phyloP scores from a whole-genome alignment of 225 moss, liverwort and hornwort genomes.

The Bryum argenteum region DNA sequence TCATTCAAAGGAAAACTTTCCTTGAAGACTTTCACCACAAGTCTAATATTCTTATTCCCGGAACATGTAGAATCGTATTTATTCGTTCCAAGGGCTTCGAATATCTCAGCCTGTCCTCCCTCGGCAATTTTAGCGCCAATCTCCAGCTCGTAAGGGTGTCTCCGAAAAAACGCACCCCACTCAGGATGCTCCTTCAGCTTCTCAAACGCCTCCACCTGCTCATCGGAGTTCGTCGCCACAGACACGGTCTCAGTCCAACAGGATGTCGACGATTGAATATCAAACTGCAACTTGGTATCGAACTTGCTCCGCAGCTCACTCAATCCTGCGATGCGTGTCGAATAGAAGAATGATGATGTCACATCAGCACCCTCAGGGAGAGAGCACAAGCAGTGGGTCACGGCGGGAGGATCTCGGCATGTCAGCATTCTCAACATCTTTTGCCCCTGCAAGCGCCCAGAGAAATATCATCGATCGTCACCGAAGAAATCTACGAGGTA shows the following conservation, averaged over 20 bases:
- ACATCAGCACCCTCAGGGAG: no score
- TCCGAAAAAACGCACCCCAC: slow-evolving; percentile 11
- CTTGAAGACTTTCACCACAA: neutral
- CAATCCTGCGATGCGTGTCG: neutral
- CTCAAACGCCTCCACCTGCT: neutral
- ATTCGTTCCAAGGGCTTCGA: neutral
- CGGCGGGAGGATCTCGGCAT: neutral
- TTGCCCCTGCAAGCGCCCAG: rapidly evolving
- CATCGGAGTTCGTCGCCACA: neutral
- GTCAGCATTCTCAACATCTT: rapidly evolving
- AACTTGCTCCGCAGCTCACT: neutral
- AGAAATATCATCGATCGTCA: no score
- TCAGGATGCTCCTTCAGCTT: neutral
- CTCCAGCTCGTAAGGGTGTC: neutral
- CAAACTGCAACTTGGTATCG: neutral
- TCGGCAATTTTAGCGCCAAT: neutral
- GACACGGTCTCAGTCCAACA: neutral
- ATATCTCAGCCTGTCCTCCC: slow-evolving; percentile 15
- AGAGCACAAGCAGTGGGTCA: rapidly evolving
- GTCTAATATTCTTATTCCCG: rapidly evolving
- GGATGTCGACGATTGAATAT: neutral
- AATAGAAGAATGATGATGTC: neutral
- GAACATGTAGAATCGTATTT: no score
- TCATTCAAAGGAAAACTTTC: rapidly evolving
- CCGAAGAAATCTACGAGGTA: no score